These are phyloP conservation scores for Myriosclerotinia scirpicola DNA, from an alignment of 2,329 filamentous ascomycete genomes.

Conservation along the genomic window DNA sequence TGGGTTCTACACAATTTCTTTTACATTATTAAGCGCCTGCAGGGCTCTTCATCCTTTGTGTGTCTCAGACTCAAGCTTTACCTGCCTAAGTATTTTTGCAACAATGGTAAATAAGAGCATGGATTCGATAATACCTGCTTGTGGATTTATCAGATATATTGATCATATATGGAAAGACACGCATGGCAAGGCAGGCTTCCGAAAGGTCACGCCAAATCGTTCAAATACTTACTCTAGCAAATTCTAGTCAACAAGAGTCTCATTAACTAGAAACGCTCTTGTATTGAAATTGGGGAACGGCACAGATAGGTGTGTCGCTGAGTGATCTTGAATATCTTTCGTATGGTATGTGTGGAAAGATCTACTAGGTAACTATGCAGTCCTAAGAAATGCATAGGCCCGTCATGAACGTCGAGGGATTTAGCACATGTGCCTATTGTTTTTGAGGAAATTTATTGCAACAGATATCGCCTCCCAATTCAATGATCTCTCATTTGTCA, in stretches of 20 bases:
- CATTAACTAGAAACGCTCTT: background rate
- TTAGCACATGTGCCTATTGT: background rate
- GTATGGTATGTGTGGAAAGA: background rate
- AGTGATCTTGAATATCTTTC: background rate
- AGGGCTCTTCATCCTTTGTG: background rate
- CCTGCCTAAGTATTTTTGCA: background rate
- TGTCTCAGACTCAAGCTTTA: background rate
- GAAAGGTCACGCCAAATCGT: background rate
- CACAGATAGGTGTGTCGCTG: background rate
- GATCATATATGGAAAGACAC: background rate
- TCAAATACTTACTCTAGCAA: background rate
- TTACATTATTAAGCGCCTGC: background rate
- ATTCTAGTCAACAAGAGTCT: background rate
- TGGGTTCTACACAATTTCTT: background rate
- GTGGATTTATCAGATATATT: background rate
- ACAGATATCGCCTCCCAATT: background rate
- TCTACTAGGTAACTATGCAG: background rate
- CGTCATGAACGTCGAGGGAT: background rate
- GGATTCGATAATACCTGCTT: background rate
- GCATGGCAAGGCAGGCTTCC: background rate
- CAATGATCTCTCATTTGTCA: background rate
- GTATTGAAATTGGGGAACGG: background rate
- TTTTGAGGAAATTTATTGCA: background rate
- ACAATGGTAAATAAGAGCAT: background rate
- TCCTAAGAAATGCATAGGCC: background rate